phyloP scores from a whole-genome alignment of 768 basidiomycete species.

The Lactifluus pinguis region DNA sequence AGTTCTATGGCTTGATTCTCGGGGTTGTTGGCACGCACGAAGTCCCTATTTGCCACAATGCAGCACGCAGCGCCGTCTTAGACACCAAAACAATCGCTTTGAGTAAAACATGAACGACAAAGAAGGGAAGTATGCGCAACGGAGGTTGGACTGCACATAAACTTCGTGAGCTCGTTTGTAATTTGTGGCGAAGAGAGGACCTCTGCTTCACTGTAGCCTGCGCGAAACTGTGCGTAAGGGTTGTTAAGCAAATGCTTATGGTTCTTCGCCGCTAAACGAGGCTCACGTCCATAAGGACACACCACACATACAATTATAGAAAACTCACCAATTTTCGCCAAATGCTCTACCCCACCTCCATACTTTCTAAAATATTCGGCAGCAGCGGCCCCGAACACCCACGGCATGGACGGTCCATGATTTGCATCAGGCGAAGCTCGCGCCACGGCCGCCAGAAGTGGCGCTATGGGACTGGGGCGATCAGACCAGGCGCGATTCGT shows the following conservation, averaged over 20 bases:
- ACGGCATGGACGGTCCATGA: conserved; percentile 58
- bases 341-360: conserved; percentile 54
- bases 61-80: conserved; percentile 73
- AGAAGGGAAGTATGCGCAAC: background rate
- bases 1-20: conserved; percentile 88
- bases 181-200: conserved; percentile 59
- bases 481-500: conserved; percentile 47
- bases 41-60: conserved; percentile 69
- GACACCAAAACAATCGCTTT: background rate
- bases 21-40: conserved; percentile 59
- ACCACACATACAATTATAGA: background rate
- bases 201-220: conserved; percentile 68
- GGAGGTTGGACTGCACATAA: conserved; percentile 84
- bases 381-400: conserved; percentile 64
- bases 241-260: conserved; percentile 76
- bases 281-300: background rate
- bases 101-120: background rate
- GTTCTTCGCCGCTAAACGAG: conserved; percentile 61
- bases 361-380: conserved; percentile 73
- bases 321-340: conserved; percentile 68
- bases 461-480: conserved; percentile 36
- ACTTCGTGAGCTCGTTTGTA: conserved; percentile 65
- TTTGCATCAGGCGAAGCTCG: conserved; percentile 52
- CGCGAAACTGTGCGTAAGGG: conserved; percentile 79
- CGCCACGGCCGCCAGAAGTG: conserved; percentile 35